Conservation (phyloP, 2,329 filamentous ascomycete genomes). For the Teratosphaeria epicoccoides region DNA sequence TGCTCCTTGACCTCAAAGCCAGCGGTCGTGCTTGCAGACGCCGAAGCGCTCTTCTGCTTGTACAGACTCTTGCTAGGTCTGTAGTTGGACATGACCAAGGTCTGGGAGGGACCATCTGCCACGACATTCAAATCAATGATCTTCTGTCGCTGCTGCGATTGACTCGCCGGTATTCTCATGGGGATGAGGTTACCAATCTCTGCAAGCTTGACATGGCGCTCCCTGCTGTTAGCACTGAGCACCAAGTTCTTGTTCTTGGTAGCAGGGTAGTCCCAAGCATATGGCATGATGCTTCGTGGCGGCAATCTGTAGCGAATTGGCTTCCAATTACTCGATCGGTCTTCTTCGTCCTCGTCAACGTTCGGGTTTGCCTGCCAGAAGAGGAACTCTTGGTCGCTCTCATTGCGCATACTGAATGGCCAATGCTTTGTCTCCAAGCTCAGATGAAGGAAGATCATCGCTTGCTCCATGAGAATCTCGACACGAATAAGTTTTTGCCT, state of each 20-base stretch:
- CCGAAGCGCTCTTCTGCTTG: conserved; percentile 48
- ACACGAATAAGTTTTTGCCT: conserved; percentile 78
- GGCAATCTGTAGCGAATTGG: conserved; percentile 87
- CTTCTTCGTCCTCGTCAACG: conserved; percentile 81
- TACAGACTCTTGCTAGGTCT: conserved; percentile 89
- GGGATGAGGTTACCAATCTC: conserved; percentile 95
- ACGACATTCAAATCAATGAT: conserved; percentile 95
- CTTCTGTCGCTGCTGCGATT: conserved; percentile 53
- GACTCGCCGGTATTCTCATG: conserved; percentile 68
- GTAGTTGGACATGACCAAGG: conserved; percentile 87
- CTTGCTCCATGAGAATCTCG: conserved; percentile 83
- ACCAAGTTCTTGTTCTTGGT: conserved; percentile 94
- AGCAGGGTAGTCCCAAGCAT: conserved; percentile 97
- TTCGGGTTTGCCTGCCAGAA: conserved; percentile 95
- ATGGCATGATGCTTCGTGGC: conserved; percentile 95
- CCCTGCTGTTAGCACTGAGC: conserved; percentile 65
- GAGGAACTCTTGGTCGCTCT: conserved; percentile 91
- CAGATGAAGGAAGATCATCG: conserved; percentile 86
- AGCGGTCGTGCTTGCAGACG: conserved; percentile 50
- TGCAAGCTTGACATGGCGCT: conserved; percentile 84
- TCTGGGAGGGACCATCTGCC: conserved; percentile 91
- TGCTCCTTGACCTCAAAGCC: conserved; percentile 92
- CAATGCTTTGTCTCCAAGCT: conserved; percentile 88
- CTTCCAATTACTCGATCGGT: conserved; percentile 72
- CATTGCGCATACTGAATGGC: conserved; percentile 98